phyloP scores from a whole-genome alignment of 2,329 filamentous ascomycete genomes.

The Lasiodiplodia sp. region DNA sequence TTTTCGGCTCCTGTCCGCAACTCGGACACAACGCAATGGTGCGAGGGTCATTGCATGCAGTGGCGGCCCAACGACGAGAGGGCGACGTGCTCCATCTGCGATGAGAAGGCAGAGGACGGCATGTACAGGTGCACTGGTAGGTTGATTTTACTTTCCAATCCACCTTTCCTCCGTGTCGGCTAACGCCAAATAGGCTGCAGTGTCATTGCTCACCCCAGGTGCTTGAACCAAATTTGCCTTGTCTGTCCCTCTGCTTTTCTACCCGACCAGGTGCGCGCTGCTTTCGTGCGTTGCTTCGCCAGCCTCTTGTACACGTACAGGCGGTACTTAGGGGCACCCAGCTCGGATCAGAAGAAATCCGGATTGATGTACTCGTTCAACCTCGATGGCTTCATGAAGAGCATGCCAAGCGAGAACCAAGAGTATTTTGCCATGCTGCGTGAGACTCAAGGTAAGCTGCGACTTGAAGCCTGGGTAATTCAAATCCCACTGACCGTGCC shows the following conservation, averaged over 20 bases:
- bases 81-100: conserved; percentile 74
- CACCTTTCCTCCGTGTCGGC: not conserved
- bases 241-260: conserved; percentile 72
- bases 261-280: conserved; percentile 70
- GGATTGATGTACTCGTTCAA: conserved; percentile 71
- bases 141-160: conserved; percentile 34
- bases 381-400: conserved; percentile 70
- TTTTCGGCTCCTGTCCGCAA: conserved; percentile 79
- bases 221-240: conserved; percentile 66
- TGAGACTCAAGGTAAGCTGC: conserved; percentile 65
- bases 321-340: conserved; percentile 66
- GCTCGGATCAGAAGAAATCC: conserved; percentile 67
- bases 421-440: conserved; percentile 69
- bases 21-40: conserved; percentile 81
- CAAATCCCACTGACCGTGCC: not conserved
- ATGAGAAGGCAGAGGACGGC: conserved; percentile 76
- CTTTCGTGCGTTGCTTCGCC: conserved; percentile 73
- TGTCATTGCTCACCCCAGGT: conserved; percentile 64
- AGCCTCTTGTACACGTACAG: conserved; percentile 74
- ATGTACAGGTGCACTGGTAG: conserved; percentile 73
- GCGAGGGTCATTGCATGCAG: conserved; percentile 82
- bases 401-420: conserved; percentile 68
- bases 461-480: not conserved
- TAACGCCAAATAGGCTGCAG: conserved; percentile 58
- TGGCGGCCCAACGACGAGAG: conserved; percentile 67